phyloP scores from a whole-genome alignment of 352 stramenopile genomes.

The Plasmopara viticola region DNA sequence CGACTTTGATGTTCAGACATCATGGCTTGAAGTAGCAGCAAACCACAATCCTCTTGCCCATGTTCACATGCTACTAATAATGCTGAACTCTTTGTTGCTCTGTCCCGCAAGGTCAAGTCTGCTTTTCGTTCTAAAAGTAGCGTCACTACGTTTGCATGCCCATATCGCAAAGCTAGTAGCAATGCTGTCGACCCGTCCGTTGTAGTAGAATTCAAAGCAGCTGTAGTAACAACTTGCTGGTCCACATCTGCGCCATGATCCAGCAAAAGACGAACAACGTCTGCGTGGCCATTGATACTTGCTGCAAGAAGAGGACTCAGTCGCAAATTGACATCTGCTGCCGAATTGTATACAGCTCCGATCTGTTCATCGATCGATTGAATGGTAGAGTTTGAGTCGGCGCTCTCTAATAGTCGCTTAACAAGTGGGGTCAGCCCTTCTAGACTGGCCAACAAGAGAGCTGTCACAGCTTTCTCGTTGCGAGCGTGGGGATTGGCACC shows the following conservation, averaged over 20 bases:
- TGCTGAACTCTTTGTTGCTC: slow-evolving; percentile 37
- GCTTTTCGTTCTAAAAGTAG: slow-evolving; percentile 56
- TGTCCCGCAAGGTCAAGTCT: slow-evolving; percentile 29
- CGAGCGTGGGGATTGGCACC: slow-evolving; percentile 34
- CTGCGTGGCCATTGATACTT: slow-evolving; percentile 67
- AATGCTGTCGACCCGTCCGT: slow-evolving; percentile 31
- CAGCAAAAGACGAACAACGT: slow-evolving; percentile 45
- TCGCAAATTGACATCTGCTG: slow-evolving; percentile 50
- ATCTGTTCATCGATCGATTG: slow-evolving; percentile 36
- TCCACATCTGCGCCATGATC: slow-evolving; percentile 23
- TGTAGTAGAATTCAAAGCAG: not conserved
- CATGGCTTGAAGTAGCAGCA: slow-evolving; percentile 34
- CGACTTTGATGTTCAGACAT: not conserved
- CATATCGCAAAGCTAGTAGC: slow-evolving; percentile 89
- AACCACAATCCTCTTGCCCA: slow-evolving; percentile 42
- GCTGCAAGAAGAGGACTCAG: slow-evolving; percentile 53
- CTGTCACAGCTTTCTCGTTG: slow-evolving; percentile 71
- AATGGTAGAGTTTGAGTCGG: not conserved
- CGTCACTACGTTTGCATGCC: slow-evolving; percentile 80
- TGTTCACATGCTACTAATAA: slow-evolving; percentile 52
- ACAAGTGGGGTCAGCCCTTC: slow-evolving; percentile 51
- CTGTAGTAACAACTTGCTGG: slow-evolving; percentile 14
- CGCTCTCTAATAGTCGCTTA: slow-evolving; percentile 29
- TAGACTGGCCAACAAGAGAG: slow-evolving; percentile 61
- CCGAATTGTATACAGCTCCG: slow-evolving; percentile 72